Evolutionary conservation across 2,329 filamentous ascomycete species (phyloP).

Genomic region (Colletotrichum kahawae): DNA sequence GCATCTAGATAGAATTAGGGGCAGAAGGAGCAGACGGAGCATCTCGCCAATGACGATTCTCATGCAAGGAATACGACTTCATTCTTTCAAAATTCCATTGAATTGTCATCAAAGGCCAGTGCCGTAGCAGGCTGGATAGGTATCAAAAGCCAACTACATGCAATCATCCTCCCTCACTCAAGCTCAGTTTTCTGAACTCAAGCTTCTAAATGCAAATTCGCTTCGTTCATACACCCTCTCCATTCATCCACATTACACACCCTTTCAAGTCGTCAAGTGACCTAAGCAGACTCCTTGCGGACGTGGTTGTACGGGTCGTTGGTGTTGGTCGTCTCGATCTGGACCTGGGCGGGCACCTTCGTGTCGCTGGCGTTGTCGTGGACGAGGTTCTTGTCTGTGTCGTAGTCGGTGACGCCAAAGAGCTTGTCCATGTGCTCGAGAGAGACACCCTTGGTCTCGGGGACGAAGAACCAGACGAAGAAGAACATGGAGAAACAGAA

Average conservation of each 20-base stretch:
- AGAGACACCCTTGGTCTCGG: slow-evolving; percentile 65
- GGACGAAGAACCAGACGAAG: slow-evolving; percentile 66
- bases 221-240: not conserved
- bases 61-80: too few species aligned
- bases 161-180: not conserved
- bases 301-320: slow-evolving; percentile 14
- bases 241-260: not conserved
- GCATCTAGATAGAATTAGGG: not conserved
- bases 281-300: slow-evolving; percentile 17
- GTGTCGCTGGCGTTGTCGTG: slow-evolving; percentile 16
- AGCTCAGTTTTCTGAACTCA: not conserved
- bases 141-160: slow-evolving; percentile 17
- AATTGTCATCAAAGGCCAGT: not conserved
- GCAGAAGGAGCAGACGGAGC: not conserved
- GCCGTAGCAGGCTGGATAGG: slow-evolving; percentile 6
- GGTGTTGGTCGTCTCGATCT: slow-evolving; percentile 12
- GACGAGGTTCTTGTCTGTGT: slow-evolving; percentile 9
- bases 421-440: slow-evolving; percentile 25
- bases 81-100: not conserved
- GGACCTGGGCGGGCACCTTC: slow-evolving; percentile 5
- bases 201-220: slow-evolving; percentile 4
- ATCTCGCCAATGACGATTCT: not conserved
- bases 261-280: not conserved
- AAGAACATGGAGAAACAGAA: slow-evolving; percentile 70
- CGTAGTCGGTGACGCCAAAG: slow-evolving; percentile 19